Conservation (phyloP, 495 filamentous ascomycete genomes). For the Daldinia bambusicola region DNA sequence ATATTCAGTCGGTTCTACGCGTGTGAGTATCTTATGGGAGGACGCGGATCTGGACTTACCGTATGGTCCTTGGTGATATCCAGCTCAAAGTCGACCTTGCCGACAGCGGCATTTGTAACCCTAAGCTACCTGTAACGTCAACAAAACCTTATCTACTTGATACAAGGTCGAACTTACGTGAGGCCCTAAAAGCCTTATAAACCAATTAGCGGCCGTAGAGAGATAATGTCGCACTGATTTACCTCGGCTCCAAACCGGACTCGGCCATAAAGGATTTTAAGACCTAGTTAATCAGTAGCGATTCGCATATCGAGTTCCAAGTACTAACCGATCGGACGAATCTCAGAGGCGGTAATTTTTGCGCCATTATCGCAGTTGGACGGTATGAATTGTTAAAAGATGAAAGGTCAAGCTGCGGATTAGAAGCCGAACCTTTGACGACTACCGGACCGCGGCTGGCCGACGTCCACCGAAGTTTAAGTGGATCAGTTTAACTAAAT, state of each 20-base stretch:
- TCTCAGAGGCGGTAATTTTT: constrained; percentile 48
- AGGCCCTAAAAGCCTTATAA: constrained; percentile 54
- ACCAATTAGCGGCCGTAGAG: constrained; percentile 2
- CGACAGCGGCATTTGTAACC: constrained; percentile 78
- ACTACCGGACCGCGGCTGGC: background rate
- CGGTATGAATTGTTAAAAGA: background rate
- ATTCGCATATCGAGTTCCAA: background rate
- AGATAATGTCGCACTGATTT: constrained; percentile 43
- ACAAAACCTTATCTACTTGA: background rate
- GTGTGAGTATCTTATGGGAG: constrained; percentile 4
- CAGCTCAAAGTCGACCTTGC: constrained; percentile 86
- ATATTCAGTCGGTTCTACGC: constrained; percentile 85
- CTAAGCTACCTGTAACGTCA: constrained; percentile 65
- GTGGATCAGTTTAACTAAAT: background rate
- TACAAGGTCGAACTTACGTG: constrained; percentile 48
- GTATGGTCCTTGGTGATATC: constrained; percentile 89
- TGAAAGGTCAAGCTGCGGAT: constrained; percentile 1
- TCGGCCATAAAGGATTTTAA: constrained; percentile 83
- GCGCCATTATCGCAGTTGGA: constrained; percentile 36
- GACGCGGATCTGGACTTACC: constrained; percentile 56
- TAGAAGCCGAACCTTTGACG: background rate
- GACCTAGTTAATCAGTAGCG: constrained; percentile 60
- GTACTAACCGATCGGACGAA: constrained; percentile 56
- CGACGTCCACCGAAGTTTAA: too few species aligned
- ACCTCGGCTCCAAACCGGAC: constrained; percentile 90